phyloP scores from a whole-genome alignment of 345 rosid genomes.

The Eucalyptus regnans region DNA sequence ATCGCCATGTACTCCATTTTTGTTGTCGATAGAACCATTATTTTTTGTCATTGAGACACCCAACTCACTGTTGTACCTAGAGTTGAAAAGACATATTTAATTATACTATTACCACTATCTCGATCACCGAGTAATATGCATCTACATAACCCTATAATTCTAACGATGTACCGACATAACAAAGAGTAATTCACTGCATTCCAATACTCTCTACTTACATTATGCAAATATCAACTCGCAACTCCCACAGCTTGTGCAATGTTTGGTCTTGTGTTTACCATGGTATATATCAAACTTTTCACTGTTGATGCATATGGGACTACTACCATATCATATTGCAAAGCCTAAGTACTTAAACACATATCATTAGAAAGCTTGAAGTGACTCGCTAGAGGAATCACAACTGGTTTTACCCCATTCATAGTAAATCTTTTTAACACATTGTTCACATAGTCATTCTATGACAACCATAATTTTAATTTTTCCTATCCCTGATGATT shows the following conservation, averaged over 20 bases:
- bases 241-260: background rate
- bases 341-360: background rate
- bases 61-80: background rate
- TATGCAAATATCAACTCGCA: background rate
- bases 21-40: background rate
- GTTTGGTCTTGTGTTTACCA: background rate
- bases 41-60: background rate
- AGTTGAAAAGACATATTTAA: background rate
- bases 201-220: background rate
- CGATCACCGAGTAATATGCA: accelerated
- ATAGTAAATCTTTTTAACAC: background rate
- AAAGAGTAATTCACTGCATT: background rate
- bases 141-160: background rate
- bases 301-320: accelerated
- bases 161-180: background rate
- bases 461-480: background rate
- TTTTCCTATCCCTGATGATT: background rate
- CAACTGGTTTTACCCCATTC: background rate
- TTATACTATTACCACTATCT: background rate
- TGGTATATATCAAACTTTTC: background rate
- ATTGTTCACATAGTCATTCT: background rate
- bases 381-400: background rate
- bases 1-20: accelerated
- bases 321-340: background rate
- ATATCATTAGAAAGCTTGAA: background rate